phyloP scores from a whole-genome alignment of 2,329 filamentous ascomycete genomes.

The Emmonsiellopsis sp. region DNA sequence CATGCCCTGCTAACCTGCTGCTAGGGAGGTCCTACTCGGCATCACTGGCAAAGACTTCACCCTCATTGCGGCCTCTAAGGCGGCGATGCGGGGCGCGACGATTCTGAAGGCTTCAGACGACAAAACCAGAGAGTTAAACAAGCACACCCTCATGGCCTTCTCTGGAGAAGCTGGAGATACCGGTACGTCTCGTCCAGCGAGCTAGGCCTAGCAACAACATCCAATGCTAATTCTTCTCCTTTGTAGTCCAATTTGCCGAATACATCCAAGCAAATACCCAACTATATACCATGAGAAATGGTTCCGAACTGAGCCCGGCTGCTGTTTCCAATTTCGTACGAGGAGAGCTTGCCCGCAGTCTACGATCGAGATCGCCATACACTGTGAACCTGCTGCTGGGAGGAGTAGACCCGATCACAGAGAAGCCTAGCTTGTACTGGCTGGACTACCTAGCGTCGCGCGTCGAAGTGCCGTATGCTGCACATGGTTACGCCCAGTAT shows the following conservation, averaged over 20 bases:
- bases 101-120: conserved; percentile 93
- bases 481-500: conserved; percentile 95
- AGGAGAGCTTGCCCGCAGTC: conserved; percentile 79
- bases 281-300: conserved; percentile 97
- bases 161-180: conserved; percentile 95
- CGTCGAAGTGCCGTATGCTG: conserved; percentile 85
- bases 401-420: conserved; percentile 83
- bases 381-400: conserved; percentile 93
- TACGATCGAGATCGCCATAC: conserved; percentile 89
- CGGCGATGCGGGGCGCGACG: conserved; percentile 93
- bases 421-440: conserved; percentile 92
- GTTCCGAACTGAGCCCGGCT: conserved; percentile 79
- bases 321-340: conserved; percentile 91
- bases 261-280: conserved; percentile 98
- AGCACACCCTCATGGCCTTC: conserved; percentile 90
- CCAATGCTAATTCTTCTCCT: background rate
- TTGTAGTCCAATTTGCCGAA: conserved; percentile 90
- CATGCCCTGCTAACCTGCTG: background rate
- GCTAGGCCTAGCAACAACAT: background rate
- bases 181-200: conserved; percentile 40
- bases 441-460: conserved; percentile 89
- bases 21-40: conserved; percentile 92
- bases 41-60: conserved; percentile 99
- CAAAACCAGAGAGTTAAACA: conserved; percentile 89
- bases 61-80: conserved; percentile 94